Evolutionary conservation across 306 rosid genomes (phyloP), one percentile per base, ranked within the genome.

Genomic region (Oxytropis ochrocephala): DNA sequence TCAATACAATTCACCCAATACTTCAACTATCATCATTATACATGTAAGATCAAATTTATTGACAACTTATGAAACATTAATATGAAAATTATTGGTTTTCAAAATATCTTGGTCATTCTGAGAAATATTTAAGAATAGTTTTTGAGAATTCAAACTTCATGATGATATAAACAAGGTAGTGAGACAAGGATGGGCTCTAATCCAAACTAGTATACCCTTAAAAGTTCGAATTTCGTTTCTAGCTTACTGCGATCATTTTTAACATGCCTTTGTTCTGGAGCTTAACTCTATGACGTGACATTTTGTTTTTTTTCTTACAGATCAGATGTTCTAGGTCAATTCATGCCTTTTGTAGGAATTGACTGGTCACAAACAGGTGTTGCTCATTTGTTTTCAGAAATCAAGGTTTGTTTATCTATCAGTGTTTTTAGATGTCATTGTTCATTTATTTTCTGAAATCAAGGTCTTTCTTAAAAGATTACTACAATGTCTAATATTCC

Each of bases 321-420:
- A 70, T 95, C 99, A 17, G 96, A 95, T 70, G 96, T 91, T 83
- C 85, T 95, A 30, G 99, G 97, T 71, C 99, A 94, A 67, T 89
- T 94, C 85, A 94, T 94, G 99, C 99, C 99, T n/a, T n/a, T n/a
- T n/a, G n/a, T n/a, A 44, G 99, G 97, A 80, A 78, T 91, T 29
- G 97, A 95, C 70, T 95, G 97, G 99, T 95, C 99, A 50, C 99
- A 95, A 36, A 74, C 87, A 17, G 99, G 99, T 17, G 99, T 95
- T 80, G 88, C 99, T 41, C 94, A 89, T 87, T 89, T 95, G 78
- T 95, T 84, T 88, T 87, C 99, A 41, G 95, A 91, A 61, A 91
- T 95, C 78, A 86, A 89, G 99, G 97, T 94, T 80, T 53, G 90
- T 58, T 70, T 68, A 16, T 36, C 72, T 29, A 11, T 29, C 43